Base-by-base conservation (phyloP, 73 alveolate species). In the Halteria grandinella region DNA sequence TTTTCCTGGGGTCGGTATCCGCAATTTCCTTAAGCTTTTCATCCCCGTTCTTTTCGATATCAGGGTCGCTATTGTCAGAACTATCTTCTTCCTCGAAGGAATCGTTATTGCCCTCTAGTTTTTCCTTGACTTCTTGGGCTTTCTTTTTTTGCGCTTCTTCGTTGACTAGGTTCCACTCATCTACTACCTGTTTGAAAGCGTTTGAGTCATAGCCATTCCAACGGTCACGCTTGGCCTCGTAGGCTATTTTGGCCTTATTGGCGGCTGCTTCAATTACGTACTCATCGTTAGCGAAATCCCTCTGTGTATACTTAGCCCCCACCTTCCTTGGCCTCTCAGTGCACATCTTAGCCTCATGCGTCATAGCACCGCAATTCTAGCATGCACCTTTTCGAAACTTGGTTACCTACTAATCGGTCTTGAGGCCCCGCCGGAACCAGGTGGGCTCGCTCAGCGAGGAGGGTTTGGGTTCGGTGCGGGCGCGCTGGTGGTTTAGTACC, bases 311-410 rank as follows among this genome's bases (percentile, higher is more conserved):
- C 80, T 92, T 95, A 17, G 99, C 99, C 14, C 97, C 97, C 47
- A 93, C 71, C 72, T 87, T 85, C 69, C 99, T 69, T 21, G 98
- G 98, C 54, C 99, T 64, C 60, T 95, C 99, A 18, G 85, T 72
- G 55, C 99, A 95, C 47, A 66, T 91, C 76, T 95, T 95, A 43
- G 93, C 87, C 27, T 57, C 71, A 70, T 95, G 99, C 28, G 98
- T 89, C 66, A 87, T 72, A 40, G 99, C 96, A 29, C 99, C 99
- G 75, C 99, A 94, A 85, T 94, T 94, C 37, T 88, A 82, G 75
- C 99, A 94, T 0, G 99, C 98, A 0, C 99, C 99, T 58, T 93
- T 95, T 79, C 97, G 70, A 90, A 76, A 95, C n/a, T n/a, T n/a
- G 79, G 89, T 92, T 37, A 92, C 79, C 40, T 85, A 77, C 55